Evolutionary conservation across 148 eudicot species (phyloP).

Genomic region (Heliamphora exappendiculata): DNA sequence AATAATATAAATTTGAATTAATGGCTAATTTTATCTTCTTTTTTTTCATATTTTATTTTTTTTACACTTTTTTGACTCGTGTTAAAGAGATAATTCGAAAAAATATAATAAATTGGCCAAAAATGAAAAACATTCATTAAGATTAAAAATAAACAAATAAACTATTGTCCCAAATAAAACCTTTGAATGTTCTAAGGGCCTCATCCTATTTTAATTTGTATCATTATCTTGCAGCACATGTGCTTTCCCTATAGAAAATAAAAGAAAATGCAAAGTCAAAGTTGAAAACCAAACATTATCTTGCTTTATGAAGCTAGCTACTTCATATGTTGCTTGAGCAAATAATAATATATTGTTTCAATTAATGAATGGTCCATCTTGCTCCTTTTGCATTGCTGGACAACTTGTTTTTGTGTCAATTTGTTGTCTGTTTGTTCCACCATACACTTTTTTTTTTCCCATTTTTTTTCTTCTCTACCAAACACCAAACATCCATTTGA

Average conservation of each 20-base stretch:
- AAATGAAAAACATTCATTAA: no score
- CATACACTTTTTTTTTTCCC: background rate
- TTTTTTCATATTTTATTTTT: no score
- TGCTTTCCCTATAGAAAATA: background rate
- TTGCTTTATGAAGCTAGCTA: background rate
- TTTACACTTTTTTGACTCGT: no score
- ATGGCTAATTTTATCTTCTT: no score
- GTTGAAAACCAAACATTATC: background rate
- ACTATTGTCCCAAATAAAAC: no score
- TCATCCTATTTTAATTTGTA: no score
- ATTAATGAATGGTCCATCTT: background rate
- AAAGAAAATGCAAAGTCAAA: background rate
- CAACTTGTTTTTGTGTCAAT: background rate
- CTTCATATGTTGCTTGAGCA: background rate
- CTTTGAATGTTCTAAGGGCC: no score
- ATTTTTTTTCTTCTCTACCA: background rate
- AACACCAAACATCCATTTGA: background rate
- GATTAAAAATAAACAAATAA: no score
- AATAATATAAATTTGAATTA: no score
- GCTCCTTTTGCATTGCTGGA: background rate
- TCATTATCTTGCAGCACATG: background rate
- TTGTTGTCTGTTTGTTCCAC: conserved; percentile 10
- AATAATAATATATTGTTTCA: background rate
- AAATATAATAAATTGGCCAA: no score
- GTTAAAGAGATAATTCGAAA: no score